phyloP scores from a whole-genome alignment of 192 early-diverging fungal genomes.

The Globomyces pollinis-pini region DNA sequence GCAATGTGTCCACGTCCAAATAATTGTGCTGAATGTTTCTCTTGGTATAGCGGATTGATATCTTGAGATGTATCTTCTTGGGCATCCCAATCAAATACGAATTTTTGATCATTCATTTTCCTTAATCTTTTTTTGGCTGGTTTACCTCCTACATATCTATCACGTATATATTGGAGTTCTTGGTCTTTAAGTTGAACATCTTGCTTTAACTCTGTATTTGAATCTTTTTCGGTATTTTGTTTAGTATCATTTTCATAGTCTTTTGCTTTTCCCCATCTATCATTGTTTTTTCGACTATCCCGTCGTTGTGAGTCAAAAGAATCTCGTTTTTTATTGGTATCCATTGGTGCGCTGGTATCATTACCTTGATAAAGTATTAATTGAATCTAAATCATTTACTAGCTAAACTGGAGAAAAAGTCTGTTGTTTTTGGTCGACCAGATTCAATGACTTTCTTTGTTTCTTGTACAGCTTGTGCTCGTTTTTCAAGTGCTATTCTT shows the following conservation, averaged over 20 bases:
- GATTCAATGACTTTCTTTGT: conserved; percentile 5
- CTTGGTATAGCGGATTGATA: conserved; percentile 82
- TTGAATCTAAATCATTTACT: no score
- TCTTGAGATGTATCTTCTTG: conserved; percentile 92
- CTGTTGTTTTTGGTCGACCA: no score
- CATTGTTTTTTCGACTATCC: not conserved
- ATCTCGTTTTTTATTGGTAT: no score
- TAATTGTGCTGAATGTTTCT: conserved; percentile 49
- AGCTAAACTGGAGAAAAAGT: no score
- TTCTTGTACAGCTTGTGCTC: conserved; percentile 74
- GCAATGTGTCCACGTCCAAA: conserved; percentile 86
- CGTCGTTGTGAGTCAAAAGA: not conserved
- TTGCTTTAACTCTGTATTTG: no score
- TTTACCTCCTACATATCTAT: conserved; percentile 76
- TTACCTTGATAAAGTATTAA: no score
- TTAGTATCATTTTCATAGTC: no score
- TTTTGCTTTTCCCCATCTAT: not conserved
- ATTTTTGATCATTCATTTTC: conserved; percentile 85
- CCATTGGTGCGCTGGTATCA: no score
- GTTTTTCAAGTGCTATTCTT: conserved; percentile 72
- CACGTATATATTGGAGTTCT: conserved; percentile 42
- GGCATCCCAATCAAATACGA: conserved; percentile 97
- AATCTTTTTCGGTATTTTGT: no score
- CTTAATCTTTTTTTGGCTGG: conserved; percentile 60
- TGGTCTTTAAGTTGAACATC: conserved; percentile 47